Evolutionary conservation across 352 stramenopile genomes (phyloP), one percentile per base, ranked within the genome.

Genomic region (Phytopythium aichiense): DNA sequence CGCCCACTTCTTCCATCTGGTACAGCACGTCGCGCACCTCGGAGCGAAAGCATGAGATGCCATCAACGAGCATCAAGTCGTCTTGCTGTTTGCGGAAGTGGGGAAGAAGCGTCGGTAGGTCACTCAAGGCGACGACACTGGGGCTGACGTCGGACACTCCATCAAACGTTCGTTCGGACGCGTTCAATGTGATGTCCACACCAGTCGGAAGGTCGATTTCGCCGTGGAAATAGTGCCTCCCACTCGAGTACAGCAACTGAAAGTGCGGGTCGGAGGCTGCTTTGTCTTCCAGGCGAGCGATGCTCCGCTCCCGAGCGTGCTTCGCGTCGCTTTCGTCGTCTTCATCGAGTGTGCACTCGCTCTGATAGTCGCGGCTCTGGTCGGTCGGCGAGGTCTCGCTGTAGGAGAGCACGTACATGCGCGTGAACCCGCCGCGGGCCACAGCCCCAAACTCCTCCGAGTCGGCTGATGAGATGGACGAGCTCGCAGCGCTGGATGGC

Each of bases 1-100:
- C 74, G 7, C 76, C 81, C 1, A 88, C 81, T 56, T 90, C 76
- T 31, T 84, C 64, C 76, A 90, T 87, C 56, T 88, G 78, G 28
- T 87, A 88, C 25, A 87, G 48, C 12, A 83, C 72, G 40, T 88
- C 76, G 20, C 78, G 76, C 40, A 87, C 52, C 33, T 73, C 76
- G 12, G 70, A 66, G 18, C 67, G 74, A 28, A 90, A 76, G 7
- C 82, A 64, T 0, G 54, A 63, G 18, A 84, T 57, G 20, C 68
- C 63, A n/a, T 88, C 74, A 2, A 87, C 70, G 5, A 67, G 65
- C 12, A 61, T 53, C 11, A 90, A 55, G 0, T 58, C 68, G 50
- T 88, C 78, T 31, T 90, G 78, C n/a, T 83, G 69, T 0, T 56
- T 45, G 15, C 84, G 76, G 49, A 90, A 84, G 49, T 84, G 63